phyloP scores from a whole-genome alignment of 2,329 filamentous ascomycete genomes.

The Zalaria obscura region DNA sequence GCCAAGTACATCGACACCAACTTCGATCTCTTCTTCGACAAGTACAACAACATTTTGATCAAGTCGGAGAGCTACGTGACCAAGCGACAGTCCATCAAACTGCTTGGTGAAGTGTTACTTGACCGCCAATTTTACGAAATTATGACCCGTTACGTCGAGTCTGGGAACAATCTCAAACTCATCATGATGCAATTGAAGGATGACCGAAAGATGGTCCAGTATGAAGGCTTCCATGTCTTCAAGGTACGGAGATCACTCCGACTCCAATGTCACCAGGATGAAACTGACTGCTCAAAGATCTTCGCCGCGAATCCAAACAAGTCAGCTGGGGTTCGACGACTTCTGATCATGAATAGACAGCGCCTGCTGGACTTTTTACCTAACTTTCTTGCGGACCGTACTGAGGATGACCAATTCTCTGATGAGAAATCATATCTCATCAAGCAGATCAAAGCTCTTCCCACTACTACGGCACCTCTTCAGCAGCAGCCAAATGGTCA shows the following conservation, averaged over 20 bases:
- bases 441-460: slow-evolving; percentile 56
- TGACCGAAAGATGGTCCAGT: slow-evolving; percentile 97
- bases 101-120: slow-evolving; percentile 85
- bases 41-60: slow-evolving; percentile 76
- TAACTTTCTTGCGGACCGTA: slow-evolving; percentile 84
- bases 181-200: slow-evolving; percentile 96
- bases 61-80: slow-evolving; percentile 95
- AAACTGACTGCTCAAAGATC: slow-evolving; percentile 38
- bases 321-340: slow-evolving; percentile 87
- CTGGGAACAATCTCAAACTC: slow-evolving; percentile 89
- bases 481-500: background rate
- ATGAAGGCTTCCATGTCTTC: slow-evolving; percentile 98
- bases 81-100: slow-evolving; percentile 93
- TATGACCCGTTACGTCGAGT: slow-evolving; percentile 95
- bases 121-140: slow-evolving; percentile 95
- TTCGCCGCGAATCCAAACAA: slow-evolving; percentile 99
- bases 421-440: slow-evolving; percentile 96
- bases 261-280: background rate
- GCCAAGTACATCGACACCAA: slow-evolving; percentile 78
- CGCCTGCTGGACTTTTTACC: slow-evolving; percentile 79
- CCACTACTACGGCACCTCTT: slow-evolving; percentile 5
- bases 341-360: slow-evolving; percentile 90
- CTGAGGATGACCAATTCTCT: slow-evolving; percentile 95
- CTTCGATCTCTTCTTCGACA: slow-evolving; percentile 83
- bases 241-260: slow-evolving; percentile 40